Evolutionary conservation across 1,284 basidiomycete species (phyloP), one percentile per base, ranked within the genome.

Genomic region (Cryptococcus floricola): DNA sequence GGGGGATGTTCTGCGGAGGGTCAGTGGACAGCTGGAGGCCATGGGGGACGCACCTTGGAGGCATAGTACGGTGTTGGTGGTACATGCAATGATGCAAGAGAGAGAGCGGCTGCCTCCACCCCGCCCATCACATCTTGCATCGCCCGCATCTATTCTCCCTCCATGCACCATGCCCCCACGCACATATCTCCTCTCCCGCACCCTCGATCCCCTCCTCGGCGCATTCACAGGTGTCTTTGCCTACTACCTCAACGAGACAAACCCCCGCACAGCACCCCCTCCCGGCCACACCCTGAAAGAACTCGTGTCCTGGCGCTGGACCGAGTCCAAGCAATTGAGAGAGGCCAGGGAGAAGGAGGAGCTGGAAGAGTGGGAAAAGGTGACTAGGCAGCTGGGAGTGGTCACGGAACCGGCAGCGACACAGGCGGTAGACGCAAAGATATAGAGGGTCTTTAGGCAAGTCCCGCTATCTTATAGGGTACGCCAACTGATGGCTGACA

Each of bases 181-280:
- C 43, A 60, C 64, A 18, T 76, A 75, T 61, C 71, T 77, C 50
- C 71, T 77, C 44, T 73, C 71, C 6, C 65, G 73, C 19, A 72
- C 72, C 9, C 67, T 90, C 23, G 89, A 91, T 74, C 87, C 87
- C 16, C 59, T 89, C 27, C 78, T 93, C 18, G 90, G 88, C 13
- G 76, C 90, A 45, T 89, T 91, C 72, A 92, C 90, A 1, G 76
- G 91, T 18, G 74, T 86, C 44, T 78, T 92, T 44, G 91, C 91
- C 1, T 93, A 86, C 74, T 85, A 89, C 71, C 82, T 94, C 23
- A 84, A 88, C 76, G 90, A 93, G 74, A 87, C 81, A 41, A 86
- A 93, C 73, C 91, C 91, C 5, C 84, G 90, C 50, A 88, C 86
- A 2, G 85, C 83, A 10, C 81, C 86, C 14, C 79, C 83, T 1